Evolutionary conservation across 225 moss, liverwort and hornwort species (phyloP), one percentile per base, ranked within the genome.

Genomic region (Bryum argenteum): DNA sequence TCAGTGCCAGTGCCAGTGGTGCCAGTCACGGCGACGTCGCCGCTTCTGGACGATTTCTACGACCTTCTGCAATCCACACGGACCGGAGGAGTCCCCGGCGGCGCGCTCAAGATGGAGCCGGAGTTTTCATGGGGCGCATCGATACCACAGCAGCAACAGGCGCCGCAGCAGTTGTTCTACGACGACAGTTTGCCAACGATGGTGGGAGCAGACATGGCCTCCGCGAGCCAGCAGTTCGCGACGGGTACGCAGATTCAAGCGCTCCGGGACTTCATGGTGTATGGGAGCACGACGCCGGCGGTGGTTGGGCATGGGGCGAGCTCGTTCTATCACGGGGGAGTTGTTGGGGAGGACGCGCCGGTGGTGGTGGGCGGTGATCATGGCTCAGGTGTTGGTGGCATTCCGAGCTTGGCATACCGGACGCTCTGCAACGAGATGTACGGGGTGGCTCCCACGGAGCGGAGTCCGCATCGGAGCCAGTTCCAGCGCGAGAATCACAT

Each of bases 401-500:
- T 82, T 58, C 69, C 70, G 69, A 85, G 66, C 56, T n/a, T 93
- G 74, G 90, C 90, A 1, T 93, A 96, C 42, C 88, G 93, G 14
- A 83, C 89, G 8, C 80, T 97, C 0, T 97, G 91, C 71, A 75
- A 83, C 8, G 96, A 97, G 61, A 89, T 93, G 2, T 89, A 91
- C 47, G 80, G 47, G 47, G 16, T 26, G 4, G 47, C 5, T 11
- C 45, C 11, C 1, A 80, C 86, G 3, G 93, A 97, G 55, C 74
- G 93, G 41, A 97, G 93, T 61, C 96, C 96, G 1, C 96, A 97
- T 54, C 84, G 96, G 64, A 93, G 90, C 24, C 96, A 97, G 73
- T 93, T 97, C 67, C 96, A 97, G 73, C 85, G 96, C 41, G 96
- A 97, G 76, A 97, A 97, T 77, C 96, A 97, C 53, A 97, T 97